Percentiles rank a stretch among this genome's conserved stretches.
phyloP scores from a whole-genome alignment of 306 rosid genomes.

The Fagus crenata region DNA sequence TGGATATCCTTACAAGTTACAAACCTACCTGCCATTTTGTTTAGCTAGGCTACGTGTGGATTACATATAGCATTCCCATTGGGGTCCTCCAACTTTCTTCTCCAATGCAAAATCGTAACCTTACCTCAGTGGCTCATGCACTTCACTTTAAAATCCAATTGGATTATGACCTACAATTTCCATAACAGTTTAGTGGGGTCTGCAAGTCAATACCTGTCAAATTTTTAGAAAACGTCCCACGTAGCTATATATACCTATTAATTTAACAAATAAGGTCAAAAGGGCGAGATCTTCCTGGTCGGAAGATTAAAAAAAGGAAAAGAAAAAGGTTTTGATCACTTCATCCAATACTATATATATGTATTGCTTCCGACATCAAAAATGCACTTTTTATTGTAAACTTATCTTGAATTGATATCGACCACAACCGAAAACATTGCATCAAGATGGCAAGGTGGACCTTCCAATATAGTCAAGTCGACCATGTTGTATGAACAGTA shows the following conservation, averaged over 20 bases:
- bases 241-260: background rate
- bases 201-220: slow-evolving; percentile 6
- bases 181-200: too few species aligned
- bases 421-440: background rate
- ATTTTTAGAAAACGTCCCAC: background rate
- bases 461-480: background rate
- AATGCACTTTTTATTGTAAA: slow-evolving; percentile 2
- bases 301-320: background rate
- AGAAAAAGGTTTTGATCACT: background rate
- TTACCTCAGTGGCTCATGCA: slow-evolving; percentile 17
- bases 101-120: background rate
- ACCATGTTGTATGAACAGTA: background rate
- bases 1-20: too few species aligned
- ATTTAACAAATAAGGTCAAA: background rate
- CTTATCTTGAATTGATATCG: slow-evolving; percentile 1
- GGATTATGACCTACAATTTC: too few species aligned
- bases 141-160: background rate
- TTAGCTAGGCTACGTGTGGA: slow-evolving; percentile 6
- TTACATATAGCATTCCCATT: background rate
- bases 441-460: slow-evolving; percentile 2
- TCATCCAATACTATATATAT: background rate
- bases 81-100: background rate
- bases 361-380: slow-evolving; percentile 16
- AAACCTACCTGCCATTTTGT: too few species aligned
- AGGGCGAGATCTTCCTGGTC: background rate